Conservation (phyloP, 805 yeast species). For the Scheffersomyces amazonensis region DNA sequence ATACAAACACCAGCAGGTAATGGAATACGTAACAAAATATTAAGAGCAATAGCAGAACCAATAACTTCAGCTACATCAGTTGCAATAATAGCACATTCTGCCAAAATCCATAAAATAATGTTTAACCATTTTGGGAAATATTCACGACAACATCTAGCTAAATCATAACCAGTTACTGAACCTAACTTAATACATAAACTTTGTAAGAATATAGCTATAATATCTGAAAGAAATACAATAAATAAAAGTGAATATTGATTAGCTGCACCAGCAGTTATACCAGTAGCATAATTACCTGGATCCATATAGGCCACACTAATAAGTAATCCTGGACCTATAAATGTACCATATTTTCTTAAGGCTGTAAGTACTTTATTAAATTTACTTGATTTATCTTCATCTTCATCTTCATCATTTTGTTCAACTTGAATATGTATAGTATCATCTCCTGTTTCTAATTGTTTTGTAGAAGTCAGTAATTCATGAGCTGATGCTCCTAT, state of each 20-base stretch:
- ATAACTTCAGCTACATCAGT: slow-evolving; percentile 55
- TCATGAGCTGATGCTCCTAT: no score
- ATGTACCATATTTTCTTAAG: slow-evolving; percentile 32
- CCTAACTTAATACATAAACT: slow-evolving; percentile 44
- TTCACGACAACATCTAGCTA: slow-evolving; percentile 43
- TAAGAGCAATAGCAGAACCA: slow-evolving; percentile 50
- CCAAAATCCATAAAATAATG: slow-evolving; percentile 35
- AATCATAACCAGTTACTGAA: slow-evolving; percentile 47
- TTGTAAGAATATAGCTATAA: slow-evolving; percentile 47
- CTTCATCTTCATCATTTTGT: no score
- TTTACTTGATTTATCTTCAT: no score
- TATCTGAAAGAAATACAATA: slow-evolving; percentile 39
- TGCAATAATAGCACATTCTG: slow-evolving; percentile 49
- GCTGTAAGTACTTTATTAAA: neutral
- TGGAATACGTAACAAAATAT: slow-evolving; percentile 42
- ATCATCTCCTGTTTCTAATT: no score
- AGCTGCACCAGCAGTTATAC: slow-evolving; percentile 45
- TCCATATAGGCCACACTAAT: slow-evolving; percentile 51
- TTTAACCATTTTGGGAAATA: slow-evolving; percentile 40
- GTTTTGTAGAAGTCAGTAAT: no score
- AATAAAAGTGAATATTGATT: slow-evolving; percentile 42
- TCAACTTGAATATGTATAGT: no score
- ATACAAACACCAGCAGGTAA: slow-evolving; percentile 48
- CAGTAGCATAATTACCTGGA: slow-evolving; percentile 53
- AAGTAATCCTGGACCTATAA: slow-evolving; percentile 48